Percentiles rank a stretch among this genome's conserved stretches.
phyloP scores from a whole-genome alignment of 495 filamentous ascomycete genomes.

The Mytilinidion resinicola region DNA sequence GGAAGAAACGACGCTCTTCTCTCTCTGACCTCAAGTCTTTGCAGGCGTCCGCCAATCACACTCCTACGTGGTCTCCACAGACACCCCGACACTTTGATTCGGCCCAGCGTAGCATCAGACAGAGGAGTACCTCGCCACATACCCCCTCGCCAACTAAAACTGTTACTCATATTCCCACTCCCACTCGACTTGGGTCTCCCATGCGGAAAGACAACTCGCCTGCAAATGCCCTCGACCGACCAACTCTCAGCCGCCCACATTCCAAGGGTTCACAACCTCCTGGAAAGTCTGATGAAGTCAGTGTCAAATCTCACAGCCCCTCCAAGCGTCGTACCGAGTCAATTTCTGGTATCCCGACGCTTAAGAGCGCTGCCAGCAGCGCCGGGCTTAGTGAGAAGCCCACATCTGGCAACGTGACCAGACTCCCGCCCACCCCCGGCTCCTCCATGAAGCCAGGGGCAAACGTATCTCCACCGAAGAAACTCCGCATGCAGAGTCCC shows the following conservation, averaged over 20 bases:
- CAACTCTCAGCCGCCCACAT: conserved; percentile 9
- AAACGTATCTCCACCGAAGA: conserved; percentile 31
- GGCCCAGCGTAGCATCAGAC: conserved; percentile 7
- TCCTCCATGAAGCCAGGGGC: conserved; percentile 13
- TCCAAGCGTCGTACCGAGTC: conserved; percentile 47
- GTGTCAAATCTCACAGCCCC: conserved; percentile 40
- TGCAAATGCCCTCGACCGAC: conserved; percentile 21
- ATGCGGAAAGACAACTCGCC: conserved; percentile 37
- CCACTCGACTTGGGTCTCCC: conserved; percentile 28
- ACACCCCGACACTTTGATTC: conserved; percentile 22
- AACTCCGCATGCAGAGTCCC: conserved; percentile 79
- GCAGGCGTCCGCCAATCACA: conserved; percentile 20
- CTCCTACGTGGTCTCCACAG: conserved; percentile 28
- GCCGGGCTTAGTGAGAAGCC: conserved; percentile 50
- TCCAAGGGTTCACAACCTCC: background rate
- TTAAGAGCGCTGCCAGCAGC: conserved; percentile 23
- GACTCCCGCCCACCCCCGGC: conserved; percentile 12
- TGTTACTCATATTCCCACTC: conserved; percentile 20
- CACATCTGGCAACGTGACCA: conserved; percentile 36
- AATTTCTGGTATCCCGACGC: conserved; percentile 46
- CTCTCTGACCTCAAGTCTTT: conserved; percentile 73
- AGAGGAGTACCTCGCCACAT: conserved; percentile 27
- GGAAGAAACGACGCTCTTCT: conserved; percentile 85
- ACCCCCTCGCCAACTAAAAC: conserved; percentile 24
- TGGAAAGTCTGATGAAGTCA: conserved; percentile 17